Evolutionary conservation across 2,329 filamentous ascomycete genomes (phyloP).

Genomic region (Seiridium unicorne): DNA sequence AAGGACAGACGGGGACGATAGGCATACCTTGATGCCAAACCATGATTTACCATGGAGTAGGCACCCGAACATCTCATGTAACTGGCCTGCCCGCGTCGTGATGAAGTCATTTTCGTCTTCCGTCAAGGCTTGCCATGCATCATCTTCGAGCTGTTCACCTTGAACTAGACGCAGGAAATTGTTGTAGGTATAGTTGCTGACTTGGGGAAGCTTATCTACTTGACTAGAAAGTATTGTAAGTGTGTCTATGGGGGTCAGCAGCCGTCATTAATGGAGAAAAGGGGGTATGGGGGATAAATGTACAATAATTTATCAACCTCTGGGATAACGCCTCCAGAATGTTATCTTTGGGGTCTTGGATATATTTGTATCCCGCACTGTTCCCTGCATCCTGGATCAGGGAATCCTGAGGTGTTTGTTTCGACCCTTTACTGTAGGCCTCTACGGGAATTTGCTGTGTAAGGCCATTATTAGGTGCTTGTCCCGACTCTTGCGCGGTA

Average conservation of each 20-base stretch:
- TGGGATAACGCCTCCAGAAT: neutral
- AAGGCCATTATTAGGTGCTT: too few relatives aligned
- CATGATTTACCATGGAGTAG: neutral
- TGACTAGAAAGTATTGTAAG: neutral
- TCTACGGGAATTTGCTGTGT: neutral
- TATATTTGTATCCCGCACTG: neutral
- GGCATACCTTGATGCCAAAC: neutral
- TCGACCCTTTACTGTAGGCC: neutral
- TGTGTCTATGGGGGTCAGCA: neutral
- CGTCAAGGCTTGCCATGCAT: neutral
- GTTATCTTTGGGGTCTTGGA: neutral
- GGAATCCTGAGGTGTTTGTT: too few relatives aligned
- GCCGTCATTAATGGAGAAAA: too few relatives aligned
- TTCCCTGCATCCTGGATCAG: neutral
- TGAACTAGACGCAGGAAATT: neutral
- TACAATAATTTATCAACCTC: neutral
- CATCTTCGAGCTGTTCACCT: neutral
- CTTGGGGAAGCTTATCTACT: neutral
- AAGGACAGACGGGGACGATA: neutral
- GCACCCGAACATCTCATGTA: neutral
- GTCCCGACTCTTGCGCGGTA: too few relatives aligned
- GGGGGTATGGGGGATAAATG: neutral
- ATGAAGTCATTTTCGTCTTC: neutral
- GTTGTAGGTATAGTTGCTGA: neutral
- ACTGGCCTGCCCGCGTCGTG: neutral